Conservation (phyloP, 179 eudicot species). For the Silene vulgaris region DNA sequence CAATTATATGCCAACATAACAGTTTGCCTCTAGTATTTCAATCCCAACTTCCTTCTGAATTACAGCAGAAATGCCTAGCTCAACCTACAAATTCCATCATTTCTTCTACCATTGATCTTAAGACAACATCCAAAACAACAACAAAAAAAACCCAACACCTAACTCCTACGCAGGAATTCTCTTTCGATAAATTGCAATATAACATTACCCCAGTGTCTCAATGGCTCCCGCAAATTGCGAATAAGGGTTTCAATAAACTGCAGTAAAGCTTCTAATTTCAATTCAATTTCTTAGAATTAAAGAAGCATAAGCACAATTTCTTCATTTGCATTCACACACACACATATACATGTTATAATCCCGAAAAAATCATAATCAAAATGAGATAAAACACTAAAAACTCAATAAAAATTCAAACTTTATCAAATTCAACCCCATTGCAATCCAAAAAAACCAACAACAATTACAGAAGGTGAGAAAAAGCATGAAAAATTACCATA, state of each 20-base stretch:
- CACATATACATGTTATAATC: background rate
- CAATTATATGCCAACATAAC: background rate
- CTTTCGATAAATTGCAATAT: background rate
- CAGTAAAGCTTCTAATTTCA: slow-evolving; percentile 2
- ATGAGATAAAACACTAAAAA: background rate
- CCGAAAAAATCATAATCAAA: background rate
- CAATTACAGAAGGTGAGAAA: background rate
- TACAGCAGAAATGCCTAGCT: background rate
- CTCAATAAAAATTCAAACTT: slow-evolving; percentile 8
- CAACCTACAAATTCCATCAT: background rate
- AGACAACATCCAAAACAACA: background rate
- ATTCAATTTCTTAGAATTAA: background rate
- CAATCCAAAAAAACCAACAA: background rate
- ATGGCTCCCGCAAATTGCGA: too few species aligned
- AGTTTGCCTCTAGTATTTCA: background rate
- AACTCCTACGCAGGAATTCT: background rate
- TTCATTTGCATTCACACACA: background rate
- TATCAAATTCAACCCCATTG: background rate
- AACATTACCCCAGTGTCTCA: too few species aligned
- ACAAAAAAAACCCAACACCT: background rate
- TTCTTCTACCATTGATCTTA: background rate
- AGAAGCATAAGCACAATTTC: background rate
- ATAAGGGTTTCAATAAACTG: background rate
- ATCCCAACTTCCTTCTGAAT: background rate
- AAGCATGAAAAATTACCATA: slow-evolving; percentile 25